Evolutionary conservation across 257 asterid species (phyloP).

Genomic region (Scutellaria galericulata): DNA sequence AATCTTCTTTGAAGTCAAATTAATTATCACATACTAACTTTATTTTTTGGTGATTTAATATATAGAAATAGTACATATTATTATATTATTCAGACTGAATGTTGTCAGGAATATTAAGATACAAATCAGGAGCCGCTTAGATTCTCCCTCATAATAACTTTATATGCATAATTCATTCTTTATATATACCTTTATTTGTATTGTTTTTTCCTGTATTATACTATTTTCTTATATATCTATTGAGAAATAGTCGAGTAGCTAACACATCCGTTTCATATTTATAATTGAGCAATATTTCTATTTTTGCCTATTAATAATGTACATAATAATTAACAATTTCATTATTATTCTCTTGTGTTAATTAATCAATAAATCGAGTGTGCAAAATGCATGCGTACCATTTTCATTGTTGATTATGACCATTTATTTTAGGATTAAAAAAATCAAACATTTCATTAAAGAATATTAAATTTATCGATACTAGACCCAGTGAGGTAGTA

Average conservation of each 20-base stretch:
- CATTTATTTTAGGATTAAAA: too few species aligned
- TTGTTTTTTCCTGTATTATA: neutral
- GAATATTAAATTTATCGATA: too few species aligned
- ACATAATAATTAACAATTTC: too few species aligned
- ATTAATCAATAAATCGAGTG: too few species aligned
- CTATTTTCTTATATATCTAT: neutral
- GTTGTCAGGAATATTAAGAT: conserved; percentile 9
- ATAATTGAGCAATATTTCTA: too few species aligned
- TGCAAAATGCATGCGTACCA: too few species aligned
- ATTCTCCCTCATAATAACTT: conserved; percentile 7
- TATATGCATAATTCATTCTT: neutral
- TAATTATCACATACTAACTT: neutral
- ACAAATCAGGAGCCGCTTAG: neutral
- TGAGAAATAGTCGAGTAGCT: neutral
- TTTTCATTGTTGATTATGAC: too few species aligned
- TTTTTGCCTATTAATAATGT: too few species aligned
- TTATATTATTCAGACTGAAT: conserved; percentile 3
- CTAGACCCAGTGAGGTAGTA: too few species aligned
- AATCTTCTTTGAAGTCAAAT: conserved; percentile 34
- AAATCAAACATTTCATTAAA: too few species aligned
- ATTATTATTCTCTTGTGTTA: too few species aligned
- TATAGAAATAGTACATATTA: neutral
- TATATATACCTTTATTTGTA: neutral
- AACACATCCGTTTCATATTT: too few species aligned
- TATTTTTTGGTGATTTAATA: neutral